A percentile compares a stretch with the other conserved stretches of the same genome.
Conservation (phyloP, 495 filamentous ascomycete species). For the Penicillium diatomitis region DNA sequence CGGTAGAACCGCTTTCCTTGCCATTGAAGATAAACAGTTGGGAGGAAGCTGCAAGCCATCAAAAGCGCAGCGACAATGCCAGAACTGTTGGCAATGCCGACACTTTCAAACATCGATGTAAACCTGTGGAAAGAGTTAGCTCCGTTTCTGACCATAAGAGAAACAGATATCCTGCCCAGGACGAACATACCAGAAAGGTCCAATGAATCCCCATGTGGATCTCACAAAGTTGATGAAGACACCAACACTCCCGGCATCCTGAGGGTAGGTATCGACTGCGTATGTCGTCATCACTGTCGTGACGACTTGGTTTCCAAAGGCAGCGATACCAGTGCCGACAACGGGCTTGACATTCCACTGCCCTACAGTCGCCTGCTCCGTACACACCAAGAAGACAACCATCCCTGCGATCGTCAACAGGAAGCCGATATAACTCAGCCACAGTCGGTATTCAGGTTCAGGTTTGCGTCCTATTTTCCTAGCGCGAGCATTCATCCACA, state of each 20-base stretch:
- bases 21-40: conserved; percentile 32
- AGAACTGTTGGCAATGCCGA: conserved; percentile 36
- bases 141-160: background rate
- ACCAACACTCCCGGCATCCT: conserved; percentile 41
- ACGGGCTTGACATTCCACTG: conserved; percentile 41
- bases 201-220: conserved; percentile 51
- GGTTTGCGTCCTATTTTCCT: conserved; percentile 24
- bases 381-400: conserved; percentile 42
- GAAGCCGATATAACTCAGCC: conserved; percentile 45
- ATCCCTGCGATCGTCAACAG: conserved; percentile 38
- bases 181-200: conserved; percentile 44
- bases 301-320: conserved; percentile 47
- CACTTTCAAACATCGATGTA: conserved; percentile 38
- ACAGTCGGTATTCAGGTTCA: conserved; percentile 39
- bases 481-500: conserved; percentile 40
- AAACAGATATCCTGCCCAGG: background rate
- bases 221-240: conserved; percentile 50
- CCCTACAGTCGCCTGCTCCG: conserved; percentile 27
- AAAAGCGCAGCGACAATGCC: conserved; percentile 34
- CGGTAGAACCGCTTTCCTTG: conserved; percentile 15
- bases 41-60: conserved; percentile 35
- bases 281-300: conserved; percentile 50
- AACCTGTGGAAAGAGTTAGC: conserved; percentile 24
- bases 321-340: conserved; percentile 43
- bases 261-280: conserved; percentile 44